Percentiles rank a stretch among this genome's conserved stretches.
phyloP scores from a whole-genome alignment of 2,329 filamentous ascomycete species.

The Cladosporium oxysporum region DNA sequence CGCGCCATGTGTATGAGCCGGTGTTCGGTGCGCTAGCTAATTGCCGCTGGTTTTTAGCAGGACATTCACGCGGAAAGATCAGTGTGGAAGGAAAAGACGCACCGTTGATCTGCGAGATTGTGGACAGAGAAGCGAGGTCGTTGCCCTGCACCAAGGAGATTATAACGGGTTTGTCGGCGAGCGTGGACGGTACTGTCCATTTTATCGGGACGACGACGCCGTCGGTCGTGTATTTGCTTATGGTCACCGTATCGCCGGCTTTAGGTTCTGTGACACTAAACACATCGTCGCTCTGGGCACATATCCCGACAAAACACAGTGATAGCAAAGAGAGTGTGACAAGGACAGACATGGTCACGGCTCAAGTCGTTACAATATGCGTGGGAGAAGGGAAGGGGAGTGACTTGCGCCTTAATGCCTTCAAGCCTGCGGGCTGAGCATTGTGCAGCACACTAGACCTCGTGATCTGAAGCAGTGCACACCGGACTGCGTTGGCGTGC shows the following conservation, averaged over 20 bases:
- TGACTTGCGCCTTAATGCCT: neutral
- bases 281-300: neutral
- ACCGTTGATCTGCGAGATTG: conserved; percentile 5
- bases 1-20: conserved; percentile 16
- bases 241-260: conserved; percentile 14
- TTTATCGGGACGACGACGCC: conserved; percentile 2
- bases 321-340: neutral
- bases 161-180: conserved; percentile 6
- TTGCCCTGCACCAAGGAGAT: conserved; percentile 14
- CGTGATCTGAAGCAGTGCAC: conserved; percentile 11
- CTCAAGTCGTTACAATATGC: neutral
- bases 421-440: neutral
- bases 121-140: neutral
- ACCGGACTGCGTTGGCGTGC: conserved; percentile 16
- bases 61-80: neutral
- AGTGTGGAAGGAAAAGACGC: neutral
- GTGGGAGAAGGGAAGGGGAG: neutral
- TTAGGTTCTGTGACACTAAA: conserved; percentile 8
- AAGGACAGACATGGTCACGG: neutral
- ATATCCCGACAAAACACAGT: neutral
- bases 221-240: neutral
- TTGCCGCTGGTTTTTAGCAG: neutral
- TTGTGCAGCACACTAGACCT: neutral
- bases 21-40: conserved; percentile 13
- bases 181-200: conserved; percentile 10